Percentiles rank a stretch among this genome's conserved stretches.
These are phyloP conservation scores for Boeremia lycopersici DNA, from an alignment of 2,329 filamentous ascomycete genomes.

Conservation along the genomic window DNA sequence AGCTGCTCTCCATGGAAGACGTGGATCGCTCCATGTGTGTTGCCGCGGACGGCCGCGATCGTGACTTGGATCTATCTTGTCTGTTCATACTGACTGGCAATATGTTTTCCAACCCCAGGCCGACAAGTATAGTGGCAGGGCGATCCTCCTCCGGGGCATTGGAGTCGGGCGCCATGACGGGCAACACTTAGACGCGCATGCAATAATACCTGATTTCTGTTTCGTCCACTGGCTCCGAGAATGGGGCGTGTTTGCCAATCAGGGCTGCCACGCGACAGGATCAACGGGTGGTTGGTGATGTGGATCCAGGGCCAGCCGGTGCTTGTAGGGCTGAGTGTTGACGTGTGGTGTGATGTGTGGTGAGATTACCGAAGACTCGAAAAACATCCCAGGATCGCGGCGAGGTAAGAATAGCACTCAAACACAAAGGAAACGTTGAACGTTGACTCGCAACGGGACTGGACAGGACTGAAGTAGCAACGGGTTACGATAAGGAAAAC, in stretches of 20 bases:
- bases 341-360: constrained; percentile 14
- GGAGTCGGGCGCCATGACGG: constrained; percentile 19
- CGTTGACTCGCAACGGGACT: constrained; percentile 6
- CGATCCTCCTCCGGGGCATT: constrained; percentile 23
- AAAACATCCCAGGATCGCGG: constrained; percentile 6
- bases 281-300: constrained; percentile 10
- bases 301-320: constrained; percentile 12
- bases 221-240: neutral
- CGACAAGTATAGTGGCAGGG: constrained; percentile 25
- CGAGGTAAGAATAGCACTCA: constrained; percentile 14
- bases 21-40: constrained; percentile 39
- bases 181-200: constrained; percentile 4
- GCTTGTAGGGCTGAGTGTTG: constrained; percentile 15
- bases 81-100: constrained; percentile 34
- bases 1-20: constrained; percentile 42
- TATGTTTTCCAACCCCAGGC: constrained; percentile 37
- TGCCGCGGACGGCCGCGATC: constrained; percentile 25
- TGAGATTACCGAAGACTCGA: constrained; percentile 5
- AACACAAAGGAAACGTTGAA: constrained; percentile 17
- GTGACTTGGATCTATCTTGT: constrained; percentile 27
- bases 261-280: constrained; percentile 16
- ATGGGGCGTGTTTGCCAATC: constrained; percentile 1
- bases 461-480: constrained; percentile 3
- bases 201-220: neutral
- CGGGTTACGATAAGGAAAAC: constrained; percentile 2